A percentile compares a stretch with the other conserved stretches of the same genome.
Evolutionary conservation across 495 filamentous ascomycete species (phyloP).

Genomic region (Lindgomyces ingoldianus): DNA sequence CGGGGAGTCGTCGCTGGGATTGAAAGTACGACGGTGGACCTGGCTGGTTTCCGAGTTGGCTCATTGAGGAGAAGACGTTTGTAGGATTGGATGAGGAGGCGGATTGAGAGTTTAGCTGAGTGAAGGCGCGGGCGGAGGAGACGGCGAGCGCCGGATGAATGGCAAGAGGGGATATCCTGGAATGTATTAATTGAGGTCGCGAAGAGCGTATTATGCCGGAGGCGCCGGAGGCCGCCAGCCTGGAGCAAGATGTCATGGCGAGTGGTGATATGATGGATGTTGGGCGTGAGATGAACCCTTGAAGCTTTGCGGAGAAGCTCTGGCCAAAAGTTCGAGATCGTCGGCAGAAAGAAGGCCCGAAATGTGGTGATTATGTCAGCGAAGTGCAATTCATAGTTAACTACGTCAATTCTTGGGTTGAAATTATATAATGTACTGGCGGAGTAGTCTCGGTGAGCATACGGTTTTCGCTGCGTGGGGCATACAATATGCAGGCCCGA

Average conservation of each 20-base stretch:
- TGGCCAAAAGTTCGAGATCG: background rate
- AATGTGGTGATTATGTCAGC: background rate
- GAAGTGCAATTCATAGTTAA: too few species aligned
- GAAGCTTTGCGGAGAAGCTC: background rate
- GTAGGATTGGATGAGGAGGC: background rate
- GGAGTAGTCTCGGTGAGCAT: too few species aligned
- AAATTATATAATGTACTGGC: too few species aligned
- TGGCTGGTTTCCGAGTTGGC: background rate
- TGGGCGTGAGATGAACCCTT: background rate
- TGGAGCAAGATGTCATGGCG: slow-evolving; percentile 24
- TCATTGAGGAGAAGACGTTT: slow-evolving; percentile 23
- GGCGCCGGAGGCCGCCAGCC: slow-evolving; percentile 24
- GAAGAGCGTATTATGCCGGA: slow-evolving; percentile 13
- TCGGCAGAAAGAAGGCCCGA: background rate
- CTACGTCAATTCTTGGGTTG: too few species aligned
- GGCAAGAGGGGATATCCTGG: background rate
- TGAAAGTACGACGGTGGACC: slow-evolving; percentile 55
- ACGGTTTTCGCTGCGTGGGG: too few species aligned
- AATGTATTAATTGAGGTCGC: background rate
- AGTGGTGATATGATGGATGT: background rate
- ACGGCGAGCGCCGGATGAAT: background rate
- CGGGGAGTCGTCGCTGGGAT: slow-evolving; percentile 63
- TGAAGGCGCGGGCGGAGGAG: slow-evolving; percentile 6
- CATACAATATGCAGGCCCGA: too few species aligned
- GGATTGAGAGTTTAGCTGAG: slow-evolving; percentile 10